These are phyloP conservation scores for Mucor indicus DNA, from an alignment of 371 early-diverging fungal genomes.

Conservation along the genomic window DNA sequence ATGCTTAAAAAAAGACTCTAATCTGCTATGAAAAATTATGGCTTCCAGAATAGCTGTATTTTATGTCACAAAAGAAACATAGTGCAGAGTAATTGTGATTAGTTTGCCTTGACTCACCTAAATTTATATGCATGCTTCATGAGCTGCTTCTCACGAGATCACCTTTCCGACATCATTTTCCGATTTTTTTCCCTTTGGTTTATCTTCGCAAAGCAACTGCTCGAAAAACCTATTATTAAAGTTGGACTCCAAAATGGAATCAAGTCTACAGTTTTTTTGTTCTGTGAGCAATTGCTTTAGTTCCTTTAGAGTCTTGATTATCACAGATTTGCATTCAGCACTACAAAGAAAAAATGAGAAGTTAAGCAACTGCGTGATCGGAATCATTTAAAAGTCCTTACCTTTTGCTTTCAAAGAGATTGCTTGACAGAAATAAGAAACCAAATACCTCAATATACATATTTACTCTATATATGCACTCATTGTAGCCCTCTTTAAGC, in stretches of 20 bases:
- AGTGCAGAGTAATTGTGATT: too few relatives aligned
- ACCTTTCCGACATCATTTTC: conserved; percentile 6
- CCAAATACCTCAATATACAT: conserved; percentile 4
- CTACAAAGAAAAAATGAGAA: conserved; percentile 11
- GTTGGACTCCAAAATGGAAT: conserved; percentile 7
- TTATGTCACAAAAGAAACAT: too few relatives aligned
- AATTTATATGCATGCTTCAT: too few relatives aligned
- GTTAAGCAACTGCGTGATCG: conserved; percentile 5
- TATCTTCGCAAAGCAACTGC: conserved; percentile 6
- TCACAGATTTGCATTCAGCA: conserved; percentile 8
- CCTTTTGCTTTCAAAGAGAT: conserved; percentile 5
- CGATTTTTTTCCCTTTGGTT: conserved; percentile 8
- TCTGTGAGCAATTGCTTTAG: conserved; percentile 7
- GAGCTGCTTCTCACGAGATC: conserved; percentile 10
- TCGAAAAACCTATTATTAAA: conserved; percentile 5
- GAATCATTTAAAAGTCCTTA: conserved; percentile 8
- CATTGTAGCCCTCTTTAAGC: conserved; percentile 7
- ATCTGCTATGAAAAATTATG: too few relatives aligned
- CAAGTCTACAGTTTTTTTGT: conserved; percentile 5
- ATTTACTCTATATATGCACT: conserved; percentile 8
- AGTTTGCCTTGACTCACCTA: too few relatives aligned
- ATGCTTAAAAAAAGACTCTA: not conserved
- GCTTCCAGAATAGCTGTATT: too few relatives aligned
- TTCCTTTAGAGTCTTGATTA: conserved; percentile 8
- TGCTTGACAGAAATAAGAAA: conserved; percentile 8